Conservation (phyloP, 306 rosid species). For the Cicer cuneatum region DNA sequence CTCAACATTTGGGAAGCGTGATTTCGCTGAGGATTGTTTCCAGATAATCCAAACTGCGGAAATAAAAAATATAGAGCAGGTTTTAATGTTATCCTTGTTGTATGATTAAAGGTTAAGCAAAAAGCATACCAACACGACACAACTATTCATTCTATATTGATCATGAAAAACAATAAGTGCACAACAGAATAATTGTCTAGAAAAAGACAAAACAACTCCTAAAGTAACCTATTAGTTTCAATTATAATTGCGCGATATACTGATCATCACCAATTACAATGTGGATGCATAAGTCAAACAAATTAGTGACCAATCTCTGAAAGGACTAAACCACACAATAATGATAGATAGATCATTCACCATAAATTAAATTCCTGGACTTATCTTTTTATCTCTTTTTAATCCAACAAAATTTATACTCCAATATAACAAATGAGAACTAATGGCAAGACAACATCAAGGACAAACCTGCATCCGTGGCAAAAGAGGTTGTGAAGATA, state of each 20-base stretch:
- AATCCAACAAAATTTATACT: constrained; percentile 4
- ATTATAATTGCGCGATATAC: not conserved
- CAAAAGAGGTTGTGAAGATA: constrained; percentile 74
- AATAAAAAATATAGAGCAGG: constrained; percentile 41
- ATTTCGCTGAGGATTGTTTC: constrained; percentile 82
- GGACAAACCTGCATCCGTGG: constrained; percentile 82
- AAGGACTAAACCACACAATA: constrained; percentile 25
- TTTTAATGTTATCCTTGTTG: constrained; percentile 36
- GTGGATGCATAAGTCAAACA: constrained; percentile 24
- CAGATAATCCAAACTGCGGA: constrained; percentile 68
- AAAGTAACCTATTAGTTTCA: constrained; percentile 8
- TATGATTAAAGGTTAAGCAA: constrained; percentile 20
- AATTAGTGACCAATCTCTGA: constrained; percentile 16
- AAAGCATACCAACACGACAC: constrained; percentile 14
- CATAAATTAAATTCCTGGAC: constrained; percentile 17
- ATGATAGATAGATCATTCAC: not conserved
- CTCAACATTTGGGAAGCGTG: constrained; percentile 81
- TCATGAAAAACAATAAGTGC: constrained; percentile 28
- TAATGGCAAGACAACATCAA: constrained; percentile 10
- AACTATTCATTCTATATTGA: constrained; percentile 16
- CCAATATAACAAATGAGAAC: constrained; percentile 32
- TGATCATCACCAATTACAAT: constrained; percentile 1
- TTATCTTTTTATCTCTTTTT: not conserved
- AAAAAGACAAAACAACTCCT: constrained; percentile 14
- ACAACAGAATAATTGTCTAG: not conserved